These are phyloP conservation scores for Pseudogymnoascus sp. DNA, from an alignment of 2,329 filamentous ascomycete genomes.

Conservation along the genomic window DNA sequence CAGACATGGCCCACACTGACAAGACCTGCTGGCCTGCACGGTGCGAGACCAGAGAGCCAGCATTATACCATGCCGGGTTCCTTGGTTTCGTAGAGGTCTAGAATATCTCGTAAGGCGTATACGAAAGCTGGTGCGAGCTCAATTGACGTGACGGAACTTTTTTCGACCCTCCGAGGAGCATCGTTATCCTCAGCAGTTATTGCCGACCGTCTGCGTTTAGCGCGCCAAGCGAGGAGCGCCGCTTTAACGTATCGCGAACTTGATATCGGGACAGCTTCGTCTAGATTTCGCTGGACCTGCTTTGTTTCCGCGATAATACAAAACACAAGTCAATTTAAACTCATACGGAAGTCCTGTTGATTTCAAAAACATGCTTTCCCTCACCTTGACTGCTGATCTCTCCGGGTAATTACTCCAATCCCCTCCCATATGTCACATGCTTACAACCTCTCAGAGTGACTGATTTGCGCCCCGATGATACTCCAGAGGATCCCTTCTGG, in stretches of 20 bases:
- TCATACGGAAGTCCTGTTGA: neutral
- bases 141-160: neutral
- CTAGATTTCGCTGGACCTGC: neutral
- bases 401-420: constrained; percentile 45
- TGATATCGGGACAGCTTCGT: neutral
- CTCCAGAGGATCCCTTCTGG: constrained; percentile 74
- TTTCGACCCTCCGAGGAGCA: neutral
- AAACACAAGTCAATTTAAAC: neutral
- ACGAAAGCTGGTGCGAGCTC: neutral
- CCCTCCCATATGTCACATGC: constrained; percentile 10
- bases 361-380: constrained; percentile 48
- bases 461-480: constrained; percentile 78
- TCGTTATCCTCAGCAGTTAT: neutral
- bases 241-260: neutral
- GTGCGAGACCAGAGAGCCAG: constrained; percentile 60
- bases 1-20: constrained; percentile 55
- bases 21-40: constrained; percentile 51
- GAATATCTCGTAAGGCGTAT: neutral
- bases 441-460: constrained; percentile 59
- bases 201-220: neutral
- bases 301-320: neutral
- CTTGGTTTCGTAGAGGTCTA: constrained; percentile 12
- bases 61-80: constrained; percentile 40
- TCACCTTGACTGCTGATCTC: constrained; percentile 60
- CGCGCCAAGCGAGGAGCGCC: constrained; percentile 4